Conservation (phyloP, 805 yeast species). For the Hanseniaspora nectarophila region DNA sequence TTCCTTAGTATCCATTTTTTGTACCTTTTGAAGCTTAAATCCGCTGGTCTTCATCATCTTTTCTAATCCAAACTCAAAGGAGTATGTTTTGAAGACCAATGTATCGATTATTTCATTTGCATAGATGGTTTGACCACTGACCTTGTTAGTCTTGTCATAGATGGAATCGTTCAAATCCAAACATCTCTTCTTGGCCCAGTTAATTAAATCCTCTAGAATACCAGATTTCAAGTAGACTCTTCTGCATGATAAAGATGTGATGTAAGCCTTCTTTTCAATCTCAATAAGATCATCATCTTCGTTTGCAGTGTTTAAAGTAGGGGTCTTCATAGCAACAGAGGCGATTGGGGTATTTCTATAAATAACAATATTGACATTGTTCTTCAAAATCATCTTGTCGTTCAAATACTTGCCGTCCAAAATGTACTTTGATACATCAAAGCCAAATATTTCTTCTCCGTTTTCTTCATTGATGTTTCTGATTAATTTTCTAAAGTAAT, state of each 20-base stretch:
- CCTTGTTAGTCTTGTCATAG: slow-evolving; percentile 4
- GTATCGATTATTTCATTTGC: slow-evolving; percentile 5
- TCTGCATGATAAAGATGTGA: slow-evolving; percentile 51
- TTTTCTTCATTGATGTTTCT: slow-evolving; percentile 29
- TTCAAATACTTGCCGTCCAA: slow-evolving; percentile 20
- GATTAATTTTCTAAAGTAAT: slow-evolving; percentile 34
- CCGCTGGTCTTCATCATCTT: slow-evolving; percentile 10
- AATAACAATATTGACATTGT: slow-evolving; percentile 43
- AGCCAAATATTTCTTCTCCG: slow-evolving; percentile 36
- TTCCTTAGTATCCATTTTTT: slow-evolving; percentile 8
- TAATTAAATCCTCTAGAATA: slow-evolving; percentile 49
- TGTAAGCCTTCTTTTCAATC: slow-evolving; percentile 38
- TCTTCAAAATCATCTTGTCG: slow-evolving; percentile 29
- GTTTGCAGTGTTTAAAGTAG: slow-evolving; percentile 23
- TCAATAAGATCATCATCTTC: slow-evolving; percentile 33
- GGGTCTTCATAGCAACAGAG: slow-evolving; percentile 31
- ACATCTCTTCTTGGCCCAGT: slow-evolving; percentile 45
- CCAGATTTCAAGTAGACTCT: slow-evolving; percentile 57
- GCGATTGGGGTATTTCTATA: slow-evolving; percentile 70
- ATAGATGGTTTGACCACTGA: slow-evolving; percentile 4
- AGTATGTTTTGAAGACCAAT: slow-evolving; percentile 7
- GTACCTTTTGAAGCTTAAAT: slow-evolving; percentile 3
- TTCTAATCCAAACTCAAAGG: slow-evolving; percentile 10
- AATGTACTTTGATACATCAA: slow-evolving; percentile 39
- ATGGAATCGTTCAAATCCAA: slow-evolving; percentile 21